Evolutionary conservation across 192 early-diverging fungal genomes (phyloP).

Genomic region (Entomortierella beljakovae): DNA sequence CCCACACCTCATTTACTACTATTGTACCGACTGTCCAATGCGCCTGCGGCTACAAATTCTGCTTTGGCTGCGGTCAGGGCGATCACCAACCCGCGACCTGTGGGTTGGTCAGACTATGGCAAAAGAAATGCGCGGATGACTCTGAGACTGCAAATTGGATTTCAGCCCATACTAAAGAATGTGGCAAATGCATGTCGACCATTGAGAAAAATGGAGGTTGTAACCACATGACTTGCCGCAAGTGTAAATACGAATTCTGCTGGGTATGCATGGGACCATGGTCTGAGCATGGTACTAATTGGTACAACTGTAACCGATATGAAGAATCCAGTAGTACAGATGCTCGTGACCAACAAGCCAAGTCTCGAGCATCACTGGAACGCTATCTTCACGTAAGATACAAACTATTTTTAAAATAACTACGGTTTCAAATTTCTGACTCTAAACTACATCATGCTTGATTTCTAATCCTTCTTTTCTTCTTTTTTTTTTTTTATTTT

Average conservation of each 20-base stretch:
- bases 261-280: slow-evolving; percentile 99
- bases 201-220: slow-evolving; percentile 99
- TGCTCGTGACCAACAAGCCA: slow-evolving; percentile 88
- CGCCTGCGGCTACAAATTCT: slow-evolving; percentile 82
- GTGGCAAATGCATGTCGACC: slow-evolving; percentile 91
- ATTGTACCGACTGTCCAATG: slow-evolving; percentile 93
- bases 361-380: slow-evolving; percentile 88
- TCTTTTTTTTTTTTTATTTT: too few species aligned
- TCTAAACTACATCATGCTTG: slow-evolving; percentile 1
- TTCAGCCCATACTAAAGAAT: slow-evolving; percentile 94
- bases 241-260: slow-evolving; percentile 98
- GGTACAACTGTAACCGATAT: slow-evolving; percentile 98
- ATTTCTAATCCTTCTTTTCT: neutral
- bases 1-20: slow-evolving; percentile 68
- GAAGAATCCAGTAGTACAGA: slow-evolving; percentile 91
- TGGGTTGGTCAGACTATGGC: slow-evolving; percentile 83
- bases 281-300: slow-evolving; percentile 94
- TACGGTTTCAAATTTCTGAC: neutral
- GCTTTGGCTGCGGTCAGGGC: slow-evolving; percentile 90
- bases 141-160: slow-evolving; percentile 99
- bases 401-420: too few species aligned
- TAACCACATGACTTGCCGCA: slow-evolving; percentile 99
- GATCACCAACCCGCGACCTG: slow-evolving; percentile 95
- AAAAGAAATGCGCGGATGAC: slow-evolving; percentile 97
- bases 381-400: slow-evolving; percentile 91